Evolutionary conservation across 2,329 filamentous ascomycete species (phyloP), one percentile per base, ranked within the genome.

Genomic region (Ophiostoma sp.): DNA sequence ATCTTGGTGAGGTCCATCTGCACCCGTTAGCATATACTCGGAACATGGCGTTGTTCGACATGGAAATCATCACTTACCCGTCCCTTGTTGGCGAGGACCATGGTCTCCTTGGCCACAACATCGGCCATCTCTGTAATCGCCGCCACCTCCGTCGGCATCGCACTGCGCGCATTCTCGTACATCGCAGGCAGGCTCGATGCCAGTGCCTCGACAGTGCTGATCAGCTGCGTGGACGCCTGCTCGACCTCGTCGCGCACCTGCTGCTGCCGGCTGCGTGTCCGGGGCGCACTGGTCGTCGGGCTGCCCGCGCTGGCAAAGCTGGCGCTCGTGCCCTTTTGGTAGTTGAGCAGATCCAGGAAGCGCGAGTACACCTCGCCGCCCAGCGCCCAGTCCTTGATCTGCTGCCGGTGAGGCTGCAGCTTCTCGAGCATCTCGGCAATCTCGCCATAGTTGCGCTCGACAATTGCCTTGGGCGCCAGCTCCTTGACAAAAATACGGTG

Each of bases 111-210:
- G 9, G 90, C 90, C 70, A 94, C 86, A 63, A 88, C 83, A 67
- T 87, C 86, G 64, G 89, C 89, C 84, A 97, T 96, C 75, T 96
- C 92, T 72, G 89, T 88, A 67, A 94, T 83, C 0, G 92, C 92
- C 58, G 93, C 91, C 67, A 86, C 81, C 75, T 90, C 84, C 71
- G 87, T 76, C 5, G 77, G 75, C 49, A 81, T 79, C 2, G 76
- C 73, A 9, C 77, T 75, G 42, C 75, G 73, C 66, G 73, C 71
- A n/a, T 70, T 73, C 69, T 82, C 83, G 69, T 82, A 81, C 77
- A 87, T 83, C 41, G 82, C 82, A 41, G 83, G 83, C 44, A 89
- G 77, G 45, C 85, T 84, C 41, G 81, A 78, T 65, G 87, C 76
- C n/a, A 89, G 76, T 69, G 81, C 83, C 58, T 87, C 84, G 36